Evolutionary conservation across 768 basidiomycete genomes (phyloP), one percentile per base, ranked within the genome.

Genomic region (Lactarius quietus): DNA sequence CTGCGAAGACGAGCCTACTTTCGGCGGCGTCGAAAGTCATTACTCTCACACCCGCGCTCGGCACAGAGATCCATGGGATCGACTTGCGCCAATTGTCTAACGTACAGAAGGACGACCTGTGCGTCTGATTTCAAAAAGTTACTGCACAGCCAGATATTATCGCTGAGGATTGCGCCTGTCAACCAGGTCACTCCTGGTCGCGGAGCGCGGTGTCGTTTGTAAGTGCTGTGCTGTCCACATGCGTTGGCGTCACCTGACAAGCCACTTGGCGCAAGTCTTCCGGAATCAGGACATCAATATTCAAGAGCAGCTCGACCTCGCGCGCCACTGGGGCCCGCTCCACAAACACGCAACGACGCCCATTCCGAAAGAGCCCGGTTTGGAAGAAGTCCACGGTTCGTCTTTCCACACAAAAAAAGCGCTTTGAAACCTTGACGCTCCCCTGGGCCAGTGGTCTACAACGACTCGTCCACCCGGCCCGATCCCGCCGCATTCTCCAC

Each of bases 311-410:
- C 81, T 91, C 12, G 84, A 87, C n/a, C 77, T 93, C 64, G 88
- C 82, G 8, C 84, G 84, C 18, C 77, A 92, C 71, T 90, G 82
- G 61, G 90, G 90, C 6, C 88, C 83, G 55, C 81, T 92, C 54
- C 91, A 94, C 75, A 90, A 87, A 73, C 91, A 95, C 71, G 88
- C 92, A 3, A 92, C 89, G 3, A 92, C 90, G 12, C 88, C 88
- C 0, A 80, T 93, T 56, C 89, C 92, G 2, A 78, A 77, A 64
- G 83, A 84, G 71, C 84, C 81, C 20, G 91, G 90, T 18, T 79
- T 91, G 4, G 86, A 90, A 70, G 87, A 90, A 77, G 88, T 90
- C 6, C 90, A 92, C 69, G 80, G 89, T 86, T 66, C 54, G 81
- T 74, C 33, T 33, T 17, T 33, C n/a, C 57, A 23, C 29, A 59